These are phyloP conservation scores for Saccharomyces uvarum DNA, from an alignment of 1,139 yeast genomes.

Conservation along the genomic window DNA sequence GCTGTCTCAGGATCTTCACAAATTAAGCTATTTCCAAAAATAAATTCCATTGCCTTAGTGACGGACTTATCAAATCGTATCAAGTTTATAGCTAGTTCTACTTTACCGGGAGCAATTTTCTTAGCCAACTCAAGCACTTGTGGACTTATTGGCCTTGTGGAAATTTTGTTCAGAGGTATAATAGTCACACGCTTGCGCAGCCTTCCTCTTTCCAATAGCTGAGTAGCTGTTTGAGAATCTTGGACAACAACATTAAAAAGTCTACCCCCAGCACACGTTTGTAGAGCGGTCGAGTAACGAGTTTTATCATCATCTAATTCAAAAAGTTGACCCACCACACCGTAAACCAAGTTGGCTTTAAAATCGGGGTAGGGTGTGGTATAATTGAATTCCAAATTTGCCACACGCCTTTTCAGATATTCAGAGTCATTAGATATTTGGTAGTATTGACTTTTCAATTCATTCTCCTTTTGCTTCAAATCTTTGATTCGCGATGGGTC, in stretches of 20 bases:
- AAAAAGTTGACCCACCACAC: slow-evolving; percentile 85
- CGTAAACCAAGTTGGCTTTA: slow-evolving; percentile 59
- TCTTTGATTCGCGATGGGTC: slow-evolving; percentile 43
- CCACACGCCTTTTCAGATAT: slow-evolving; percentile 52
- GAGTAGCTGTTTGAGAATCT: slow-evolving; percentile 74
- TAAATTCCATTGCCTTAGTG: slow-evolving; percentile 77
- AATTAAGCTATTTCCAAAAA: slow-evolving; percentile 80
- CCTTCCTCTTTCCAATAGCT: slow-evolving; percentile 69
- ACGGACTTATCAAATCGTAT: slow-evolving; percentile 69
- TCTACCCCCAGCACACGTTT: slow-evolving; percentile 90
- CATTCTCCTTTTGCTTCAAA: slow-evolving; percentile 40
- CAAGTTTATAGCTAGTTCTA: slow-evolving; percentile 76
- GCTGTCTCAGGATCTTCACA: slow-evolving; percentile 88
- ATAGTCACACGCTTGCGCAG: slow-evolving; percentile 80
- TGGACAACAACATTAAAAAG: slow-evolving; percentile 89
- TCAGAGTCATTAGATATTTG: slow-evolving; percentile 47
- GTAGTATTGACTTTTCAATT: slow-evolving; percentile 35
- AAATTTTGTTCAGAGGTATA: slow-evolving; percentile 82
- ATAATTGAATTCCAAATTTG: slow-evolving; percentile 72
- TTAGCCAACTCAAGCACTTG: slow-evolving; percentile 53
- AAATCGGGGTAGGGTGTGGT: slow-evolving; percentile 57
- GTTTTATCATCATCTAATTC: slow-evolving; percentile 49
- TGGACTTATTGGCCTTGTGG: slow-evolving; percentile 45
- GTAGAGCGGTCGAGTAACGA: slow-evolving; percentile 74
- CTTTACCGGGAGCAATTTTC: slow-evolving; percentile 57